Base-by-base conservation (phyloP, 805 yeast genomes). In the Candida qinlingensis region DNA sequence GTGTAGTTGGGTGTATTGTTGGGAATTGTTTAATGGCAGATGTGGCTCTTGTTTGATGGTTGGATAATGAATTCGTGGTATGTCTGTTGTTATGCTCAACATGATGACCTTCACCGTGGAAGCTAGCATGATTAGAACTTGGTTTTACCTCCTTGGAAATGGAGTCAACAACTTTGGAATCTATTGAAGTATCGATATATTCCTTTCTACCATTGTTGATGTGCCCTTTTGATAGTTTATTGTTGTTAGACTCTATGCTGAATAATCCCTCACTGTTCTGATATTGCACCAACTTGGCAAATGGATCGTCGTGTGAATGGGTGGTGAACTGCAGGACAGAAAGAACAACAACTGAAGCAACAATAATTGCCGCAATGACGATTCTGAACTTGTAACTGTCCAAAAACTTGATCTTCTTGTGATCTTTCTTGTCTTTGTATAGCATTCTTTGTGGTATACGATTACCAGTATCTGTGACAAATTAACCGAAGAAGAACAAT, bases 91-190 rank as follows among this genome's bases (percentile, higher is more conserved):
- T 40, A 19, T 39, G 26, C 27, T 45, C 44, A 27, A 39, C 37
- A 13, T 29, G 28, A 3, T 37, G 37, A 4, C 29, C 46, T 13
- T 35, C 26, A 25, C 37, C 33, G 9, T 38, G 36, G 25, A 41
- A 34, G 13, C 42, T 25, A 10, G 37, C 46, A 33, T 42, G 42
- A 11, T 47, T 44, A 3, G 38, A 19, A 35, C n/a, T 37, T 34
- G 7, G 13, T 11, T 11, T 28, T 27, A 29, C 13, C 41, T 41
- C 26, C 26, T 44, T 50, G 1, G 40, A 39, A 13, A 54, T 56
- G 5, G 54, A 39, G 9, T 52, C 55, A 4, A 54, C 49, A 31
- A 56, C 59, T 41, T 45, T 54, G 10, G 52, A 37, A 38, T 56
- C 59, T 36, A 56, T 42, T 2, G 45, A 42, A 4, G 45, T 41